phyloP scores from a whole-genome alignment of 129 eudicot genomes.

The Scalesia atractyloides region DNA sequence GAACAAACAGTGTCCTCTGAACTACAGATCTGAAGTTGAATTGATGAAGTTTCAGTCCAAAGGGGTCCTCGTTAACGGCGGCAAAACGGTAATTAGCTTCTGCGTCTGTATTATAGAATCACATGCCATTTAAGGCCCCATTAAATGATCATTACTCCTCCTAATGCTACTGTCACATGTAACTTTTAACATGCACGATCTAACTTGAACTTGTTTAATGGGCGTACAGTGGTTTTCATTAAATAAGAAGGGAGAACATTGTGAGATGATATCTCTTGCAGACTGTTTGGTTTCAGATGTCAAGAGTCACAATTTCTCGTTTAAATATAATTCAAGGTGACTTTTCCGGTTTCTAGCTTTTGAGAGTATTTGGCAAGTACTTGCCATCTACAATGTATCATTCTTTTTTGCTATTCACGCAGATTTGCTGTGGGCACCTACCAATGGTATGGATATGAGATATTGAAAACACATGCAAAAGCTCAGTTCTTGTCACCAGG shows the following conservation, averaged over 20 bases:
- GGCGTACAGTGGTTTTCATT: slow-evolving; percentile 9
- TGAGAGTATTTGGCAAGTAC: background rate
- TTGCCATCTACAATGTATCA: background rate
- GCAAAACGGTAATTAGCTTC: slow-evolving; percentile 25
- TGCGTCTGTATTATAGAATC: too few species aligned
- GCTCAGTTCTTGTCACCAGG: slow-evolving; percentile 3
- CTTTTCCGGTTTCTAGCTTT: background rate
- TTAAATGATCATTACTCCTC: background rate
- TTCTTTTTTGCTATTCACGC: slow-evolving; percentile 10
- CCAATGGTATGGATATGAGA: too few species aligned
- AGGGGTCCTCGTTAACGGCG: background rate
- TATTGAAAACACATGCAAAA: background rate
- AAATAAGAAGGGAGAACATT: slow-evolving; percentile 2
- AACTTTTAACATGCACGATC: too few species aligned
- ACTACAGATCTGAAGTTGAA: background rate
- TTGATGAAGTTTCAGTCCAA: background rate
- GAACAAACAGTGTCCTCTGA: background rate
- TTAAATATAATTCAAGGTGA: background rate
- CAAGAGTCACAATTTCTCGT: background rate
- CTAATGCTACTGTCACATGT: background rate
- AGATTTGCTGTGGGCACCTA: slow-evolving; percentile 1
- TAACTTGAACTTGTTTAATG: background rate
- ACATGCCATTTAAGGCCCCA: too few species aligned
- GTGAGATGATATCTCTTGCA: slow-evolving; percentile 1
- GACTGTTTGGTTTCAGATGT: slow-evolving; percentile 5